These are phyloP conservation scores for Diplotaxis tenuifolia DNA, from an alignment of 345 rosid species.

Conservation along the genomic window DNA sequence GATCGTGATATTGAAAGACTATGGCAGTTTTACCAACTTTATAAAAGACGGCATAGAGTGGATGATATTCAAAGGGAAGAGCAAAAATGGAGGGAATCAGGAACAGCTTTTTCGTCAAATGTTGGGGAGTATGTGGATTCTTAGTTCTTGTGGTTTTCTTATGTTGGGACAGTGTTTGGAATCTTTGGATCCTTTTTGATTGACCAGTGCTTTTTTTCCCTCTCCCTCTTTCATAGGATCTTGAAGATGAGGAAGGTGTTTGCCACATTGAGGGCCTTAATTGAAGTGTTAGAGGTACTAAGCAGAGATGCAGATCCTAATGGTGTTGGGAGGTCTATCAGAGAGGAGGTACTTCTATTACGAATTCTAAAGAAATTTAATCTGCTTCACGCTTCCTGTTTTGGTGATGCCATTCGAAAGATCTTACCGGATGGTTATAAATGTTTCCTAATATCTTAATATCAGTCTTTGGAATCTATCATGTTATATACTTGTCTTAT, in stretches of 20 bases:
- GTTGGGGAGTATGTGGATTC: constrained; percentile 71
- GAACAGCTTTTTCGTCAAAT: constrained; percentile 60
- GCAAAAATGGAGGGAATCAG: constrained; percentile 76
- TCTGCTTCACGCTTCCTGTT: constrained; percentile 6
- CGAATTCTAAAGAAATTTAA: not conserved
- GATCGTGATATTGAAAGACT: constrained; percentile 75
- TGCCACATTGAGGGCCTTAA: constrained; percentile 79
- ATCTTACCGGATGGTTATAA: not conserved
- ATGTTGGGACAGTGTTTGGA: constrained; percentile 5
- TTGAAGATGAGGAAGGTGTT: constrained; percentile 78
- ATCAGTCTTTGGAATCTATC: constrained; percentile 3
- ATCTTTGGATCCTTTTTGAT: constrained; percentile 7
- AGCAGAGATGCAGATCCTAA: constrained; percentile 82
- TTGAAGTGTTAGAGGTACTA: constrained; percentile 88
- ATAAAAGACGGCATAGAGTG: constrained; percentile 68
- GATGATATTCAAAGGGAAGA: constrained; percentile 90
- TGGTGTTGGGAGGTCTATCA: constrained; percentile 82
- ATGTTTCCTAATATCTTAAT: not conserved
- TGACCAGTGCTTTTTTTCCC: constrained; percentile 3
- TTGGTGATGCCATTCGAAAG: constrained; percentile 12
- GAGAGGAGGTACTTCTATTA: constrained; percentile 66
- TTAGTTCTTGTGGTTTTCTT: constrained; percentile 18
- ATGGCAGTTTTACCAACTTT: constrained; percentile 79
- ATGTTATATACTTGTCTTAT: constrained; percentile 10
- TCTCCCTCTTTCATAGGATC: constrained; percentile 28